Evolutionary conservation across 257 asterid species (phyloP).

Genomic region (Marsdenia floribunda): DNA sequence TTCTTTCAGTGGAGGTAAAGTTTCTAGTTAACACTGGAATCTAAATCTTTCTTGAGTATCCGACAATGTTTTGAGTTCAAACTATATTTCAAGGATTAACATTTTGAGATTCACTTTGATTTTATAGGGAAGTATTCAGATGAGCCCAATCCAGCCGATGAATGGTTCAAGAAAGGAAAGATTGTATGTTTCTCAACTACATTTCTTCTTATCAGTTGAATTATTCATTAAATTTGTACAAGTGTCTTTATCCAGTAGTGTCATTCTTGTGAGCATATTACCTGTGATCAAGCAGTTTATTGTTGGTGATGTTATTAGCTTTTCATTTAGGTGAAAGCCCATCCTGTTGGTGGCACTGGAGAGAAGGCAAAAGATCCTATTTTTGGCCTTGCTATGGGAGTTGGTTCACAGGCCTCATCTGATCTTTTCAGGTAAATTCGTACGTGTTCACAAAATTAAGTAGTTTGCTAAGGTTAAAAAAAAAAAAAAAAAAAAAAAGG

Average conservation of each 20-base stretch:
- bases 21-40: neutral
- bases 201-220: neutral
- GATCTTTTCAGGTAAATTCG: slow-evolving; percentile 68
- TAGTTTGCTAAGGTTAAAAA: neutral
- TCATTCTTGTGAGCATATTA: neutral
- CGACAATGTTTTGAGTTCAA: neutral
- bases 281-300: neutral
- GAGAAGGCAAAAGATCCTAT: slow-evolving; percentile 89
- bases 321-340: slow-evolving; percentile 64
- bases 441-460: neutral
- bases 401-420: slow-evolving; percentile 66
- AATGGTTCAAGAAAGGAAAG: slow-evolving; percentile 80
- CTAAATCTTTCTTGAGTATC: neutral
- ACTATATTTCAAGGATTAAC: neutral
- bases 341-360: slow-evolving; percentile 72
- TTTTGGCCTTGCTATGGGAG: slow-evolving; percentile 78
- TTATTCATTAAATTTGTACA: neutral
- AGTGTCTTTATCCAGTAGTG: neutral
- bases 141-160: slow-evolving; percentile 82
- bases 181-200: slow-evolving; percentile 32
- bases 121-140: slow-evolving; percentile 80
- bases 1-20: slow-evolving; percentile 87
- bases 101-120: neutral
- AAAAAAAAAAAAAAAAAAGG: neutral
- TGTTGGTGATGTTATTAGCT: neutral